Conservation (phyloP, 2,329 filamentous ascomycete genomes). For the Penicillium fuscoglaucum region DNA sequence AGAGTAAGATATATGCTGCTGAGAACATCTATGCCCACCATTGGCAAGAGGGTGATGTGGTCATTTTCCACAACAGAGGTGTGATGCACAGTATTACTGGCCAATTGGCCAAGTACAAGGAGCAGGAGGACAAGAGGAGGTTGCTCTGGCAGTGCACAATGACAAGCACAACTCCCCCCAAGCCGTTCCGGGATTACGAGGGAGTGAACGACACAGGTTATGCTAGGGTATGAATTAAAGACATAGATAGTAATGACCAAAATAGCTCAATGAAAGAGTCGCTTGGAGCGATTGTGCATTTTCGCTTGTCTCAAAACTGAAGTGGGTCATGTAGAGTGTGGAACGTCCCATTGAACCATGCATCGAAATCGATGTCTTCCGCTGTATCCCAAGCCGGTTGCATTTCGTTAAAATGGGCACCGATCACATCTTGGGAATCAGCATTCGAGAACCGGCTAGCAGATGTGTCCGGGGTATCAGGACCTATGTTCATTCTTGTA, state of each 20-base stretch:
- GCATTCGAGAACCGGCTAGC: slow-evolving; percentile 14
- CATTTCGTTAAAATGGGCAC: slow-evolving; percentile 21
- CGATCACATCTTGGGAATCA: slow-evolving; percentile 13
- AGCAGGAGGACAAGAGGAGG: slow-evolving; percentile 11
- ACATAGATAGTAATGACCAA: too few species aligned
- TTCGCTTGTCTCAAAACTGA: background rate
- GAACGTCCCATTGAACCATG: slow-evolving; percentile 30
- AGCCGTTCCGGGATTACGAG: slow-evolving; percentile 9
- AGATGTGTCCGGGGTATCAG: slow-evolving; percentile 19
- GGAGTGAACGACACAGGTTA: slow-evolving; percentile 11
- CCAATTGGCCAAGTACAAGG: slow-evolving; percentile 11
- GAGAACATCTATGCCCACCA: slow-evolving; percentile 17
- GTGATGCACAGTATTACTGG: slow-evolving; percentile 19
- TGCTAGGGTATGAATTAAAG: background rate
- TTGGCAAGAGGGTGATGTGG: slow-evolving; percentile 16
- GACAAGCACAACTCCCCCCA: slow-evolving; percentile 10
- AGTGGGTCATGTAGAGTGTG: slow-evolving; percentile 18
- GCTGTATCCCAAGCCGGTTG: slow-evolving; percentile 21
- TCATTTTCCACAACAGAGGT: slow-evolving; percentile 17
- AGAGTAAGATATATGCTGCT: slow-evolving; percentile 13
- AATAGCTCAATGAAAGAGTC: background rate
- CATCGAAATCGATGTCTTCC: slow-evolving; percentile 28
- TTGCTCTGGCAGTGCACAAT: slow-evolving; percentile 17
- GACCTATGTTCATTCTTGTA: slow-evolving; percentile 16
- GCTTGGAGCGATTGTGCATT: too few species aligned